Percentiles rank a stretch among this genome's conserved stretches.
Evolutionary conservation across 2,329 filamentous ascomycete species (phyloP).

Genomic region (Claviceps lovelessii): DNA sequence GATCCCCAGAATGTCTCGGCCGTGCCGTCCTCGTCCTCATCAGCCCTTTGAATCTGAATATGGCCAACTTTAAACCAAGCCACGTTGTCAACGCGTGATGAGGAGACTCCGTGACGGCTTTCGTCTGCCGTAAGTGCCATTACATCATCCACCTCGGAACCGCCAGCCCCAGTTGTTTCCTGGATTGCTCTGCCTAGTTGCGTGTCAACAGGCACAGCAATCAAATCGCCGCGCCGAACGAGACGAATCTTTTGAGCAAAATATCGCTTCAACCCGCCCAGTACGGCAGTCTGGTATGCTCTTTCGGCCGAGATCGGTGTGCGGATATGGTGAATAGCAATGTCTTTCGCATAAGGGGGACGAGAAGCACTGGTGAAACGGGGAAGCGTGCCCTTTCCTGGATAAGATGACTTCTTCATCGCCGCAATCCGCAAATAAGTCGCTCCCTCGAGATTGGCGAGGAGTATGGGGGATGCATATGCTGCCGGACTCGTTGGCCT

Average conservation of each 20-base stretch:
- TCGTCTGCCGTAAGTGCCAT: constrained; percentile 35
- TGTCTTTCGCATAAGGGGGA: constrained; percentile 53
- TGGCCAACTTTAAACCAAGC: constrained; percentile 90
- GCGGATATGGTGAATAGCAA: constrained; percentile 76
- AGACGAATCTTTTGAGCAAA: constrained; percentile 74
- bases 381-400: constrained; percentile 37
- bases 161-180: constrained; percentile 46
- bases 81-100: constrained; percentile 40
- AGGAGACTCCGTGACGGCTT: constrained; percentile 13
- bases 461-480: constrained; percentile 72
- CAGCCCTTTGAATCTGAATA: constrained; percentile 43
- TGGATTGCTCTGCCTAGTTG: constrained; percentile 70
- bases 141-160: constrained; percentile 58
- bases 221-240: constrained; percentile 72
- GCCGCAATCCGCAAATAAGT: constrained; percentile 67
- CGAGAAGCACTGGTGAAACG: constrained; percentile 41
- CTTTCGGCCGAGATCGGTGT: constrained; percentile 81
- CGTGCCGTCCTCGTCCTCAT: constrained; percentile 42
- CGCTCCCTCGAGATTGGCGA: constrained; percentile 71
- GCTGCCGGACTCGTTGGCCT: constrained; percentile 43
- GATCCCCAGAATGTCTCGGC: constrained; percentile 69
- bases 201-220: constrained; percentile 81
- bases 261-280: constrained; percentile 74
- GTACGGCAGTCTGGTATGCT: constrained; percentile 68
- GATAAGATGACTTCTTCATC: constrained; percentile 38